phyloP scores from a whole-genome alignment of 129 eudicot genomes.

The Glebionis coronaria region DNA sequence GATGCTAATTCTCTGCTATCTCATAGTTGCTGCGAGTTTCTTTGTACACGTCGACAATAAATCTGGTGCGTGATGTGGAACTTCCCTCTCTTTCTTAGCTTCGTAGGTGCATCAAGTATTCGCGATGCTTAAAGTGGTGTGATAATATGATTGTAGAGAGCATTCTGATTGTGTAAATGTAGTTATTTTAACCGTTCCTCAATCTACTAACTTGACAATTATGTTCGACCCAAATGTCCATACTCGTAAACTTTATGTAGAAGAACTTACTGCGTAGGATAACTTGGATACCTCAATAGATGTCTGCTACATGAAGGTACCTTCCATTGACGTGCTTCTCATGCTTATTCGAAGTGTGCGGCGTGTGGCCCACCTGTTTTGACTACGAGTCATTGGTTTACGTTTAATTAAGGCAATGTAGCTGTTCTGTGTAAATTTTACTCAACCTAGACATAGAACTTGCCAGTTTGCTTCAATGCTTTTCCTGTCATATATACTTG shows the following conservation, averaged over 20 bases:
- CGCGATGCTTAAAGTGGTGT: neutral
- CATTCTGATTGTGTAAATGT: neutral
- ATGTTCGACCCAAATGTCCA: neutral
- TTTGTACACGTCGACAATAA: conserved; percentile 3
- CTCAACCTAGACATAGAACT: too few relatives aligned
- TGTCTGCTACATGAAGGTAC: neutral
- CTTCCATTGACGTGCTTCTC: neutral
- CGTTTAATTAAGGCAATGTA: too few relatives aligned
- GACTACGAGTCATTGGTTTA: too few relatives aligned
- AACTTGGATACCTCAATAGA: neutral
- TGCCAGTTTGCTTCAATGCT: too few relatives aligned
- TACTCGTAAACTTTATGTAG: neutral
- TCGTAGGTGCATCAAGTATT: neutral
- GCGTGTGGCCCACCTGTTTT: too few relatives aligned
- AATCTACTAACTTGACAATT: neutral
- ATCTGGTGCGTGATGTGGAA: conserved; percentile 4
- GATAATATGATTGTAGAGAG: neutral
- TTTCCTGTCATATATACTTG: too few relatives aligned
- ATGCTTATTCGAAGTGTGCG: too few relatives aligned
- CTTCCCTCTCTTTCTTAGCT: neutral
- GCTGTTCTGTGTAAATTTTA: too few relatives aligned
- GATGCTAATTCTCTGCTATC: conserved; percentile 17
- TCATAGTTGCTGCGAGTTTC: conserved; percentile 13
- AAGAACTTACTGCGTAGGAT: neutral
- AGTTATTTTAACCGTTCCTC: neutral